These are phyloP conservation scores for Aspergillus puulaauensis DNA, from an alignment of 2,329 filamentous ascomycete genomes.

Conservation along the genomic window DNA sequence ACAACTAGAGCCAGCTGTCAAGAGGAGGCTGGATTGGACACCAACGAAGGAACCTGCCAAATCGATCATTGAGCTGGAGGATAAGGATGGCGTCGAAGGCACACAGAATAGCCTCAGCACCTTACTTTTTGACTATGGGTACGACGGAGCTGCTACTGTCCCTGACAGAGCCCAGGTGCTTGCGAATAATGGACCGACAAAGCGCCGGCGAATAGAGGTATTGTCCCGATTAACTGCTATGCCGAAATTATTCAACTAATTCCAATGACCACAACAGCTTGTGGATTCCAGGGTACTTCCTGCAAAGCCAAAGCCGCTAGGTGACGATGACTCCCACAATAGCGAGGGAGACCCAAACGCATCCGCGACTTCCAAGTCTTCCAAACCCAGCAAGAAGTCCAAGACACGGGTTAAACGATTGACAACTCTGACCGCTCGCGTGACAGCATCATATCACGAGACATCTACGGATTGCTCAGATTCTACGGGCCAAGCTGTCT, in stretches of 20 bases:
- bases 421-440: constrained; percentile 74
- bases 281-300: constrained; percentile 24
- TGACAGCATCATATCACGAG: constrained; percentile 67
- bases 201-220: constrained; percentile 41
- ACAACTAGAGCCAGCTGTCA: constrained; percentile 49
- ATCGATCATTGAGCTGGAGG: constrained; percentile 21
- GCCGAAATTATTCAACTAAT: background rate
- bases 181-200: constrained; percentile 30
- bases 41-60: constrained; percentile 53
- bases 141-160: constrained; percentile 23
- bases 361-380: constrained; percentile 13
- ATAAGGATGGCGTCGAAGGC: background rate
- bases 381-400: constrained; percentile 20
- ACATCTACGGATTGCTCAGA: constrained; percentile 28
- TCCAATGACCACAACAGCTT: constrained; percentile 18
- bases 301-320: constrained; percentile 7
- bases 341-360: constrained; percentile 13
- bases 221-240: background rate
- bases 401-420: constrained; percentile 67
- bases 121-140: constrained; percentile 44
- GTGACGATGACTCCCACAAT: constrained; percentile 11
- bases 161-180: constrained; percentile 14
- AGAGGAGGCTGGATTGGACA: constrained; percentile 66
- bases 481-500: constrained; percentile 6
- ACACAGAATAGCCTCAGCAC: constrained; percentile 30